Conservation (phyloP, 768 basidiomycete species). For the Leccinum variicolor region DNA sequence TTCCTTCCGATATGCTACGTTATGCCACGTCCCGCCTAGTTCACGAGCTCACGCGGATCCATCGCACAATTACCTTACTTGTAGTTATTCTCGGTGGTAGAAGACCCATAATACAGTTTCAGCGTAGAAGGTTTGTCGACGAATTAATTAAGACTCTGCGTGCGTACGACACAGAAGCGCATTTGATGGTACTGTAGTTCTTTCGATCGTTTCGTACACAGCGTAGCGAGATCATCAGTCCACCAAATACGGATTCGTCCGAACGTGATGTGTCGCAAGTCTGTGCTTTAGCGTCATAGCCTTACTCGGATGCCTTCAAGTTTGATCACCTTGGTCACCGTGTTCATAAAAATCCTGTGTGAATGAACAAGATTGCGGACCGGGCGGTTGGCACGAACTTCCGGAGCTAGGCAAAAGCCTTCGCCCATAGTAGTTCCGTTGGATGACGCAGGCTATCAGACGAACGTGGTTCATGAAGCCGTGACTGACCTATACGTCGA, state of each 20-base stretch:
- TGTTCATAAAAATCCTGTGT: not conserved
- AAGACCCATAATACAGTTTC: constrained; percentile 16
- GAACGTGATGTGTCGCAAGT: not conserved
- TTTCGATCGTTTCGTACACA: not conserved
- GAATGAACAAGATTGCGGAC: not conserved
- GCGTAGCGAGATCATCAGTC: not conserved
- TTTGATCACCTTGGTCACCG: not conserved
- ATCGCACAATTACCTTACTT: constrained; percentile 20
- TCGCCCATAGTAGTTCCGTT: not conserved
- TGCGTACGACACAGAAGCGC: not conserved
- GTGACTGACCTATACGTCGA: no score
- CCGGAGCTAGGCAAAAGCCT: not conserved
- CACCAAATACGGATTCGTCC: not conserved
- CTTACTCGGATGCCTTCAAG: not conserved
- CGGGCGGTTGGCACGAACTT: not conserved
- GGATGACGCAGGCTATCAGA: not conserved
- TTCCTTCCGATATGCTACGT: not conserved
- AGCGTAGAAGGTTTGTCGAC: not conserved
- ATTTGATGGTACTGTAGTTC: not conserved
- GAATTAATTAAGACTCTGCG: not conserved
- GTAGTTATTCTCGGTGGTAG: constrained; percentile 17
- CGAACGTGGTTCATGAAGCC: not conserved
- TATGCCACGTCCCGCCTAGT: not conserved
- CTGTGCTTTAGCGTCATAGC: not conserved
- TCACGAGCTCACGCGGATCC: constrained; percentile 2